Evolutionary conservation across 179 eudicot genomes (phyloP), one percentile per base, ranked within the genome.

Genomic region (Beta lomatogona): DNA sequence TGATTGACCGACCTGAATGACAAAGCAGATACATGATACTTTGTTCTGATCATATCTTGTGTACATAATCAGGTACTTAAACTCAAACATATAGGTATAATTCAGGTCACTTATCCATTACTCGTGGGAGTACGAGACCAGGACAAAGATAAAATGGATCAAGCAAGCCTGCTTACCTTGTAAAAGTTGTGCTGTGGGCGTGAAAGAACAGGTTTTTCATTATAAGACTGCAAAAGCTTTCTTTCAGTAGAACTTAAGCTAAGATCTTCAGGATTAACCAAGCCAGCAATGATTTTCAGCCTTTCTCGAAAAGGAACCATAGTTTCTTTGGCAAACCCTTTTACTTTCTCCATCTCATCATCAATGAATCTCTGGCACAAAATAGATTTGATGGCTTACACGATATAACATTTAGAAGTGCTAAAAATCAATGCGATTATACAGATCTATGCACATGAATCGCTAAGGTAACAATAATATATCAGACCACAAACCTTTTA

Each of bases 211-310:
- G 97, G 94, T 80, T 93, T 93, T 81, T 91, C 94, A 71, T 94
- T 94, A 82, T 94, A 94, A 15, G 94, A 92, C 79, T 89, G 74
- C 53, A 92, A 81, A 76, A 93, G 94, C 82, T 93, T 93, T 70
- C 85, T 90, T 81, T 90, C 96, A 25, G 97, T 82, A 69, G 93
- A 85, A 80, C 88, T 88, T 66, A 90, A 85, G 66, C 81, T 83
- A n/a, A 95, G 91, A 59, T 93, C 97, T 71, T 95, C 97, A 9
- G 93, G 94, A 90, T 95, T 95, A 41, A 86, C 94, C 68, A 95
- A 88, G 8, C 98, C 97, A 79, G 89, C 97, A 88, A 95, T 87
- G 64, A 94, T 95, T 80, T 95, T 95, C 10, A 93, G 87, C 83
- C 97, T 90, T 64, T 95, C 98, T 87, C 98, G 87, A 75, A 83